phyloP scores from a whole-genome alignment of 2,329 filamentous ascomycete species.

The Penicillium sp. region DNA sequence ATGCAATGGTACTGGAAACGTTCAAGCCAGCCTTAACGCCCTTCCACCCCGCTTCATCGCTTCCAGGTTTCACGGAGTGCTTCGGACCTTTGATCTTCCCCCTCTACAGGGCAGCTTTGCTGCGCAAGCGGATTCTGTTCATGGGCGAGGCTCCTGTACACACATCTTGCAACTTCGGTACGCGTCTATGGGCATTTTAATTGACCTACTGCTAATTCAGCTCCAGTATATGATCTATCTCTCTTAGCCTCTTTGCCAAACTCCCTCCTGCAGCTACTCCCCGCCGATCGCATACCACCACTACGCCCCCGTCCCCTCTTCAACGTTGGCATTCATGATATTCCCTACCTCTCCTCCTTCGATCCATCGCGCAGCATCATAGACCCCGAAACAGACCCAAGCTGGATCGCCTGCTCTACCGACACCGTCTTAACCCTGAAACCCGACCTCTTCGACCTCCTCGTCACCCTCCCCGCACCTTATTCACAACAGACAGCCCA shows the following conservation, averaged over 20 bases:
- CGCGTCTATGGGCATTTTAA: constrained; percentile 8
- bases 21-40: constrained; percentile 62
- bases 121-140: constrained; percentile 84
- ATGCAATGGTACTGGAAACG: constrained; percentile 40
- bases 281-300: constrained; percentile 58
- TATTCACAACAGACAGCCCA: constrained; percentile 57
- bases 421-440: constrained; percentile 91
- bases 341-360: constrained; percentile 72
- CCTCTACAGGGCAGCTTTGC: constrained; percentile 78
- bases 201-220: constrained; percentile 19
- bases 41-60: constrained; percentile 82
- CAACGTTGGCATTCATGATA: constrained; percentile 89
- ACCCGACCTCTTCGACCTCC: constrained; percentile 79
- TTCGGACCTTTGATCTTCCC: constrained; percentile 93
- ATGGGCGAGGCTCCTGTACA: constrained; percentile 84
- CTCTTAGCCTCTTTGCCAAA: constrained; percentile 84
- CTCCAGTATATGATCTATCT: constrained; percentile 85
- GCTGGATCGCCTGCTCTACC: constrained; percentile 94
- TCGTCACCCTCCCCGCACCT: constrained; percentile 74
- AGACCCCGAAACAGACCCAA: constrained; percentile 44
- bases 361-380: constrained; percentile 40
- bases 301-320: constrained; percentile 77
- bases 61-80: constrained; percentile 71
- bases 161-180: constrained; percentile 84
- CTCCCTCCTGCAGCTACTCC: constrained; percentile 67